phyloP scores from a whole-genome alignment of 306 rosid genomes.

The Chamaecrista fasciculata region DNA sequence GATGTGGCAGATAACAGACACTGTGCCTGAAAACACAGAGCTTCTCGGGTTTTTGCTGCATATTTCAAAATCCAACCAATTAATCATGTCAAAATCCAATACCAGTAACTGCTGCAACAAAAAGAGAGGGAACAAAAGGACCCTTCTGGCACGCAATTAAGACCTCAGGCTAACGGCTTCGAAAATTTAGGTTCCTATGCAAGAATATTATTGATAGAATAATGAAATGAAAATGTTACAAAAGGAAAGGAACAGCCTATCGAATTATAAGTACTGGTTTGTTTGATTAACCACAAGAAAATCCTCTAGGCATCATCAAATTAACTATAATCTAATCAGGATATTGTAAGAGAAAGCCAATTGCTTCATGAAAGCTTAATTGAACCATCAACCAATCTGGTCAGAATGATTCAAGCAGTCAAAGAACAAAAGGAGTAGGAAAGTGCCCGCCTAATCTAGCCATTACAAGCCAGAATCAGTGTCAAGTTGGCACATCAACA shows the following conservation, averaged over 20 bases:
- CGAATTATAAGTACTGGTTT: neutral
- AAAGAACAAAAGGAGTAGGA: neutral
- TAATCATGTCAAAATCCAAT: conserved; percentile 12
- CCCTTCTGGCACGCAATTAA: neutral
- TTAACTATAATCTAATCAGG: neutral
- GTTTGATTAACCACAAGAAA: neutral
- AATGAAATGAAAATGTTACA: neutral
- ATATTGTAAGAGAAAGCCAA: neutral
- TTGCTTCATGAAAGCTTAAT: neutral
- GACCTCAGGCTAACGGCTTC: neutral
- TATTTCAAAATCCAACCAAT: conserved; percentile 9
- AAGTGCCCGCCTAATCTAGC: neutral
- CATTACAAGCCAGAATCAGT: neutral
- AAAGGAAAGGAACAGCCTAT: neutral
- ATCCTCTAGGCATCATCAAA: neutral
- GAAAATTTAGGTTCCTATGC: neutral
- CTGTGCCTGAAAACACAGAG: conserved; percentile 49
- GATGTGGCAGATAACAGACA: conserved; percentile 59
- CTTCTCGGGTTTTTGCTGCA: conserved; percentile 66
- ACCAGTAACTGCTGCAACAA: neutral
- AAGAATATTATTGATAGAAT: neutral
- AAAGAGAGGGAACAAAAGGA: neutral
- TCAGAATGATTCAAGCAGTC: neutral
- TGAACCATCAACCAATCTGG: neutral
- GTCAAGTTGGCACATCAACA: neutral